Percentiles rank a stretch among this genome's conserved stretches.
These are phyloP conservation scores for California macrophylla DNA, from an alignment of 441 rosid genomes.

Conservation along the genomic window DNA sequence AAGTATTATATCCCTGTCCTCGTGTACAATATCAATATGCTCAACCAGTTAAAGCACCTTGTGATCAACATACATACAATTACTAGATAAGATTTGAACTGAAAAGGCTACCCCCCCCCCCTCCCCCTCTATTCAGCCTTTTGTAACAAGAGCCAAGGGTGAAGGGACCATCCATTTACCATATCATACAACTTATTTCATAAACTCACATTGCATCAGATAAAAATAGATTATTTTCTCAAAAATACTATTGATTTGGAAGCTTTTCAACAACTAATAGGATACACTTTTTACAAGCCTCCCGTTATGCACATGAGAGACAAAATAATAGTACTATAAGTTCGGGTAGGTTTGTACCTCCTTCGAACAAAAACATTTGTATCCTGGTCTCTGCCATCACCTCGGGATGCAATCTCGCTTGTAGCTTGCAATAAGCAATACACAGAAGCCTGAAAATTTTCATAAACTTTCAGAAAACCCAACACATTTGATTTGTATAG, in stretches of 20 bases:
- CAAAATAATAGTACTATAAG: background rate
- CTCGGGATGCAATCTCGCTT: slow-evolving; percentile 68
- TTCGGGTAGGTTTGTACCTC: slow-evolving; percentile 39
- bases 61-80: background rate
- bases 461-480: slow-evolving; percentile 24
- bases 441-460: slow-evolving; percentile 65
- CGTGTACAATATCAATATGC: background rate
- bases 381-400: slow-evolving; percentile 73
- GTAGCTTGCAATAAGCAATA: slow-evolving; percentile 87
- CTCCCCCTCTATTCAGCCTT: too few relatives aligned
- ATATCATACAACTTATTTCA: background rate
- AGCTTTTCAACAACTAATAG: background rate
- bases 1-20: background rate
- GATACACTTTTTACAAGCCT: slow-evolving; percentile 9
- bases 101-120: background rate
- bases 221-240: too few relatives aligned
- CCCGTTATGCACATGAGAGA: slow-evolving; percentile 14
- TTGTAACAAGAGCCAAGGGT: background rate
- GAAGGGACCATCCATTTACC: background rate
- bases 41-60: background rate
- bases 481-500: slow-evolving; percentile 14
- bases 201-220: background rate
- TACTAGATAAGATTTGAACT: background rate
- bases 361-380: slow-evolving; percentile 64
- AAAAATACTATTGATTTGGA: too few relatives aligned